Percentiles rank a stretch among this genome's conserved stretches.
Evolutionary conservation across 2,329 filamentous ascomycete genomes (phyloP).

Genomic region (Penicillium polonicum): DNA sequence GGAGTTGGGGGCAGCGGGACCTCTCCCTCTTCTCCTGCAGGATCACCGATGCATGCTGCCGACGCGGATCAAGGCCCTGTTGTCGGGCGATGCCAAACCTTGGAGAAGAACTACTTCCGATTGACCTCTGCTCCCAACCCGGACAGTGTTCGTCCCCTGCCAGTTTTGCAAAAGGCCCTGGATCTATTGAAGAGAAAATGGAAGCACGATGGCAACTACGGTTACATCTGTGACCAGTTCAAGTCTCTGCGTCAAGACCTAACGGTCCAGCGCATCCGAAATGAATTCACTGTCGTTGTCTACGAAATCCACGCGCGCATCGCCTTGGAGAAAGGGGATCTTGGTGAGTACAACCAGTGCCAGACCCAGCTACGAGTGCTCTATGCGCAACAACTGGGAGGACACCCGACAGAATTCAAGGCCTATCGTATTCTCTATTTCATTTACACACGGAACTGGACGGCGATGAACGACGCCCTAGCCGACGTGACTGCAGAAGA

Average conservation of each 20-base stretch:
- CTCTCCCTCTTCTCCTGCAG: conserved; percentile 44
- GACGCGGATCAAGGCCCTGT: conserved; percentile 63
- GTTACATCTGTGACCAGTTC: conserved; percentile 98
- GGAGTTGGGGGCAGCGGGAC: conserved; percentile 45
- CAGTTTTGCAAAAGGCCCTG: conserved; percentile 76
- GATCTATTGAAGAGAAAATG: conserved; percentile 92
- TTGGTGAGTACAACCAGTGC: conserved; percentile 99
- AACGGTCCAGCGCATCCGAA: conserved; percentile 95
- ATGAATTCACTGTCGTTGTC: conserved; percentile 91
- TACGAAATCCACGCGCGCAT: conserved; percentile 98
- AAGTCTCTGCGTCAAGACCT: conserved; percentile 97
- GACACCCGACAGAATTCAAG: conserved; percentile 93
- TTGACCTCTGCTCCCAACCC: conserved; percentile 87
- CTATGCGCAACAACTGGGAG: conserved; percentile 82
- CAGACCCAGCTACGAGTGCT: conserved; percentile 94
- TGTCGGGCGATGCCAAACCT: conserved; percentile 74
- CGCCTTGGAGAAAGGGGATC: conserved; percentile 94
- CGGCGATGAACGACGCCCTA: conserved; percentile 95
- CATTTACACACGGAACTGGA: conserved; percentile 97
- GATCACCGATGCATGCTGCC: conserved; percentile 48
- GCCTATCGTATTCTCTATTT: conserved; percentile 99
- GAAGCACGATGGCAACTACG: conserved; percentile 89
- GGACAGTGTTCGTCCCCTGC: conserved; percentile 81
- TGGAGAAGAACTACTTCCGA: conserved; percentile 94
- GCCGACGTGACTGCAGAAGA: conserved; percentile 98